A percentile compares a stretch with the other conserved stretches of the same genome.
Conservation (phyloP, 768 basidiomycete genomes). For the Boletus pseudo-olivaceus region DNA sequence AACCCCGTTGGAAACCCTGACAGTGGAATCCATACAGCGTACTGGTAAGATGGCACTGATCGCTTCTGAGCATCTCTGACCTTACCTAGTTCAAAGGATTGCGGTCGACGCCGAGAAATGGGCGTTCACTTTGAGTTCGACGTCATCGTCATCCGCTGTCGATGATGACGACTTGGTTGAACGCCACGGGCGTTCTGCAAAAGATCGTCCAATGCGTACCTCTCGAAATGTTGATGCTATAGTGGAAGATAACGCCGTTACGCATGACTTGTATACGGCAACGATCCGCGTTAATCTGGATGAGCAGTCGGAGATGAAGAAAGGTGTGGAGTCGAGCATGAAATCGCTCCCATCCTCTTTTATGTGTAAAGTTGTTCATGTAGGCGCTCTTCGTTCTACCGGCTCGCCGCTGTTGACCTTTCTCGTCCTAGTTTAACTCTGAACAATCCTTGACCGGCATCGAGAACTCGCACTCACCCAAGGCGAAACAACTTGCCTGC, state of each 20-base stretch:
- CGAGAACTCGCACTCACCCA: not conserved
- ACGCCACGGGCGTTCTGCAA: not conserved
- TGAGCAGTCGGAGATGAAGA: constrained; percentile 6
- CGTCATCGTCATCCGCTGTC: not conserved
- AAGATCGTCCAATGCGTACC: not conserved
- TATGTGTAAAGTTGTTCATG: constrained; percentile 10
- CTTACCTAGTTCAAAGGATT: constrained; percentile 6
- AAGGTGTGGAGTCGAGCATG: constrained; percentile 3
- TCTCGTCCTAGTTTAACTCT: constrained; percentile 7
- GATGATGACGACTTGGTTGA: not conserved
- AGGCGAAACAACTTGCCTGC: not conserved
- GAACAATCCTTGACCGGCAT: not conserved
- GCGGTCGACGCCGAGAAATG: constrained; percentile 1
- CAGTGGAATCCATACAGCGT: constrained; percentile 6
- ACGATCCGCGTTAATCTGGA: not conserved
- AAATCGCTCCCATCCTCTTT: constrained; percentile 9
- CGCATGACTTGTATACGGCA: constrained; percentile 15
- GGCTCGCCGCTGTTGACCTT: not conserved
- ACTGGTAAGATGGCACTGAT: not conserved
- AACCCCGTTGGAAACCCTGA: not conserved
- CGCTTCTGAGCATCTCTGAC: not conserved
- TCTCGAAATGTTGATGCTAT: not conserved
- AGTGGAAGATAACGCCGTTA: not conserved
- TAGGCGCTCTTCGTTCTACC: not conserved
- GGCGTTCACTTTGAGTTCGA: not conserved